Evolutionary conservation across 1,139 yeast genomes (phyloP), one percentile per base, ranked within the genome.

Genomic region (Sugiyamaella paludigena): DNA sequence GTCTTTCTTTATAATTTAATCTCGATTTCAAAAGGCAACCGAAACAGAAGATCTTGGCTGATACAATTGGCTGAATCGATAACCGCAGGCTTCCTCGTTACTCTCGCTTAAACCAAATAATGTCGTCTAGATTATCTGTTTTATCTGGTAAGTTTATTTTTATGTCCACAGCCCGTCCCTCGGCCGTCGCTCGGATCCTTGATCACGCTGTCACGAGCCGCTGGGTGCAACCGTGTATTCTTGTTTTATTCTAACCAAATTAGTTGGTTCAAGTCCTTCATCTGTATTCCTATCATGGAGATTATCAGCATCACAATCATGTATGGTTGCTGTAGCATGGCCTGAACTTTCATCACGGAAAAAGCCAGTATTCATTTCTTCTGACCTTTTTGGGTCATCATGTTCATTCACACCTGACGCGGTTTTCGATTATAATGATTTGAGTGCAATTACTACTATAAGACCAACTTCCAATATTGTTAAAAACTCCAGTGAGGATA

Each of bases 301-400:
- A 16, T 51, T 61, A 19, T 45, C 56, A 32, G 53, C 54, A 15
- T 53, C 60, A n/a, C 43, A 48, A 29, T 39, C 50, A 9, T 52
- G 54, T 38, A 48, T 47, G 13, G 57, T 60, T n/a, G 52, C 60
- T 2, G 51, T 57, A 28, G 61, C 58, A 9, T 58, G 63, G 63
- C 51, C 45, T 15, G 45, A 51, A 31, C 24, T 56, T 15, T 10
- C 48, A 15, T 40, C 52, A 29, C 47, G 41, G 13, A 38, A 27
- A 26, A 28, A 16, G 24, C 9, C 12, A 16, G 36, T 45, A 37
- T 13, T 28, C 10, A 34, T 50, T 33, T 43, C 45, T 3, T 33
- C 65, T 32, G 62, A 66, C 36, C 55, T 52, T 42, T 65, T 58
- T 45, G 69, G 67, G 34, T 36, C 37, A 35, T 43, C 57, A 16